phyloP scores from a whole-genome alignment of 192 early-diverging fungal species.

The Phlyctochytrium bullatum region DNA sequence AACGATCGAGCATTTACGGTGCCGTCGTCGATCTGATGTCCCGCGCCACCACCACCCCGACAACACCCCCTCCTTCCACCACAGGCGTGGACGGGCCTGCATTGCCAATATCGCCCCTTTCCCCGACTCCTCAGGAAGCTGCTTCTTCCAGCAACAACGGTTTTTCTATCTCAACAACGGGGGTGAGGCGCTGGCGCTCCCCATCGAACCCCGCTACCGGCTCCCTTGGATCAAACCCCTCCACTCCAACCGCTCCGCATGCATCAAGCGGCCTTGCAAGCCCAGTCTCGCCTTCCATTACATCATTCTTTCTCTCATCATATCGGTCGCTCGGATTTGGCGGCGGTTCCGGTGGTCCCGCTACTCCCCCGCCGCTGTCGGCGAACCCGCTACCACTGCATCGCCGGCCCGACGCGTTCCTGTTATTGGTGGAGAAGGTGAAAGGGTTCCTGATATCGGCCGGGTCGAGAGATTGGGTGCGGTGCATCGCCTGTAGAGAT shows the following conservation, averaged over 20 bases:
- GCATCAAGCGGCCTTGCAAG: too few relatives aligned
- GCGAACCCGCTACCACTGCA: background rate
- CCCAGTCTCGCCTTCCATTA: background rate
- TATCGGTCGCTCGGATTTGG: background rate
- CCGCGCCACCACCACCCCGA: background rate
- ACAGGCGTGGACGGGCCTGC: background rate
- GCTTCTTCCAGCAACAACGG: background rate
- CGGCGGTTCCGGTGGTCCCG: background rate
- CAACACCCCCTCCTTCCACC: background rate
- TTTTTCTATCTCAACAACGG: background rate
- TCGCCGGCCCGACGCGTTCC: conserved; percentile 5
- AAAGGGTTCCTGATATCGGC: conserved; percentile 23
- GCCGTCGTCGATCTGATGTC: background rate
- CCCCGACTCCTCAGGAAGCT: background rate
- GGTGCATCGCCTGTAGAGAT: conserved; percentile 10
- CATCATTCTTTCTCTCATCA: conserved; percentile 1
- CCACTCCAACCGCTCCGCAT: background rate
- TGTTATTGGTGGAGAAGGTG: conserved; percentile 17
- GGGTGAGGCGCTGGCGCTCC: background rate
- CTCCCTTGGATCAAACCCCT: too few relatives aligned
- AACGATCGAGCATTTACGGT: background rate
- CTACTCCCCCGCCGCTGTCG: background rate
- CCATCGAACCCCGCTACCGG: background rate
- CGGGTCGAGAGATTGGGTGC: conserved; percentile 4
- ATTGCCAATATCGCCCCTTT: background rate